Evolutionary conservation across 2,329 filamentous ascomycete species (phyloP), one percentile per base, ranked within the genome.

Genomic region (Lachnellula arida): DNA sequence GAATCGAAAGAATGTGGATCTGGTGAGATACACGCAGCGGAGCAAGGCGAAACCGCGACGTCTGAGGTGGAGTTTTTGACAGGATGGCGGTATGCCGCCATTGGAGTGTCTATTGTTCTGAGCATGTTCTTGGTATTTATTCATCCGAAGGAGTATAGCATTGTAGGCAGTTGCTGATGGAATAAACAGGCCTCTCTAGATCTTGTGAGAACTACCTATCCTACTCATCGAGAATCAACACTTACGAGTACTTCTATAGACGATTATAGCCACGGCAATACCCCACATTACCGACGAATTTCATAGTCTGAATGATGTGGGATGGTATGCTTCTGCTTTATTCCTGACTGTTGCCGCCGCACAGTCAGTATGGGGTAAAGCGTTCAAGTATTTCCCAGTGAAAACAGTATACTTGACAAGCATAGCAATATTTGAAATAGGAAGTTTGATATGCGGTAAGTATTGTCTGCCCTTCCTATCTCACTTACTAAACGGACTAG

Each of bases 291-390:
- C 47, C 5, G 32, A 54, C 40, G 17, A 50, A 14, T 53, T 53
- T 8, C 50, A 37, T 28, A 32, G 40, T 12, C 25, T 42, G 5
- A 19, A 25, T 65, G 71, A 51, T 74, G 72, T 59, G 57, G 76
- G 77, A 35, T 84, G 81, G 81, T 84, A 84, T 58, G 79, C 78
- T 3, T 75, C 78, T 32, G 77, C 77, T 48, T 81, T 76, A 58
- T 77, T 79, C 67, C 70, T 78, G 65, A 74, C 74, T 4, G 65
- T 74, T 46, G 75, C 71, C 17, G 46, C 46, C 11, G 32, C 49
- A 14, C 53, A 55, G 23, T 23, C 34, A 15, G 34, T 28, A 12
- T 55, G 47, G 46, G 53, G 53, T 11, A 56, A 56, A 39, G 17
- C 35, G 9, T 65, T 60, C n/a, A 62, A 61, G 42, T 54, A 57